phyloP scores from a whole-genome alignment of 176 grass and related monocot species.

The Oryza australiensis region DNA sequence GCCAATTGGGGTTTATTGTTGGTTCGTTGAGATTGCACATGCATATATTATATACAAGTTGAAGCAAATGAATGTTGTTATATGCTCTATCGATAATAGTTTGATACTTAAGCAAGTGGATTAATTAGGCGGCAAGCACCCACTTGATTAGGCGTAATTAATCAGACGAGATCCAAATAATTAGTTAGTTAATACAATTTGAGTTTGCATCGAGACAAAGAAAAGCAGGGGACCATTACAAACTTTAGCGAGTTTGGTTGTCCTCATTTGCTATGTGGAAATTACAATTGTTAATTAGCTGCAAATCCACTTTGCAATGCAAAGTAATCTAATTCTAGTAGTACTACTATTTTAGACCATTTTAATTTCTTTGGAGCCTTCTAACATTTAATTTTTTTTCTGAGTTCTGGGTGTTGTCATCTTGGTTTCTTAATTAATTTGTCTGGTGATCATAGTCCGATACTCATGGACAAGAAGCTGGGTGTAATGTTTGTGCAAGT shows the following conservation, averaged over 20 bases:
- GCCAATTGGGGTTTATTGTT: not conserved
- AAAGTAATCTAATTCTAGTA: not conserved
- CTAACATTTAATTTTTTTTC: not conserved
- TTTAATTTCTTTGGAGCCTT: not conserved
- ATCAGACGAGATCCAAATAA: not conserved
- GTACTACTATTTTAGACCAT: not conserved
- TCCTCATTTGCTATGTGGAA: not conserved
- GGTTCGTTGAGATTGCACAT: not conserved
- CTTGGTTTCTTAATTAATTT: not conserved
- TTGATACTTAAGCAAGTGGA: too few relatives aligned
- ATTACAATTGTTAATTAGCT: not conserved
- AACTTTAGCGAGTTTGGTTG: not conserved
- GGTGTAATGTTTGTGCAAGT: not conserved
- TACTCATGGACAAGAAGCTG: not conserved
- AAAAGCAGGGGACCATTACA: not conserved
- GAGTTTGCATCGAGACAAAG: not conserved
- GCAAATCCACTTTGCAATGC: not conserved
- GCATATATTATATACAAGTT: not conserved
- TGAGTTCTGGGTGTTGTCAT: not conserved
- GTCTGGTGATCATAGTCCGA: not conserved
- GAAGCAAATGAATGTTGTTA: not conserved
- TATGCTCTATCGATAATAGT: not conserved
- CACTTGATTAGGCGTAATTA: not conserved
- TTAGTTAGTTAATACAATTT: not conserved
- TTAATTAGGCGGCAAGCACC: not conserved